Percentiles rank a stretch among this genome's conserved stretches.
phyloP scores from a whole-genome alignment of 2,329 filamentous ascomycete species.

The Penicillium fuscoglaucum region DNA sequence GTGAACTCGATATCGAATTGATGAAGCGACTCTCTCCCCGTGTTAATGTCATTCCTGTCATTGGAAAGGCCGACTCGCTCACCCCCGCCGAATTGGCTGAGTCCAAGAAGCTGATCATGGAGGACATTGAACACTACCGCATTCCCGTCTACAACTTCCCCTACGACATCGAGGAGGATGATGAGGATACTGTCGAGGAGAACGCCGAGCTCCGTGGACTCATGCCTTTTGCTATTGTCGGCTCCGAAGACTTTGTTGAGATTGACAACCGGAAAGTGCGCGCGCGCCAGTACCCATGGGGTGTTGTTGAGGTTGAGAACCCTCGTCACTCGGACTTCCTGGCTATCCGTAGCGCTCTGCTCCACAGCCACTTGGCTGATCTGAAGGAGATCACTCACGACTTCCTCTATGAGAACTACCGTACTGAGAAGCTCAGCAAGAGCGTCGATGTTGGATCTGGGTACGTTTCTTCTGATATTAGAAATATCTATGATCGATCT shows the following conservation, averaged over 20 bases:
- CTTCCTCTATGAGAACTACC: slow-evolving; percentile 99
- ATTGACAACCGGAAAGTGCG: slow-evolving; percentile 89
- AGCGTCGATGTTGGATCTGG: slow-evolving; percentile 87
- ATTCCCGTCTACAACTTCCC: slow-evolving; percentile 99
- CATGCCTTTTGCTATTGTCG: slow-evolving; percentile 99
- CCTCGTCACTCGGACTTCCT: slow-evolving; percentile 98
- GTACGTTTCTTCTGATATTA: slow-evolving; percentile 59
- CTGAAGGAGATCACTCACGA: slow-evolving; percentile 99
- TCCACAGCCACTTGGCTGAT: slow-evolving; percentile 97
- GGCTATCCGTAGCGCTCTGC: slow-evolving; percentile 90
- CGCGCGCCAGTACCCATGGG: slow-evolving; percentile 97
- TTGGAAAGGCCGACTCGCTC: slow-evolving; percentile 96
- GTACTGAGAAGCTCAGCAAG: slow-evolving; percentile 99
- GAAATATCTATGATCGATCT: slow-evolving; percentile 16
- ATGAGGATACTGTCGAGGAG: slow-evolving; percentile 98
- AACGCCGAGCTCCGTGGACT: slow-evolving; percentile 95
- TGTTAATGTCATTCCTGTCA: slow-evolving; percentile 98
- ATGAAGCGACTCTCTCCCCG: slow-evolving; percentile 99
- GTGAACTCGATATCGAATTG: slow-evolving; percentile 97
- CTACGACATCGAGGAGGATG: slow-evolving; percentile 98
- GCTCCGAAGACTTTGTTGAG: slow-evolving; percentile 92
- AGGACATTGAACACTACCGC: slow-evolving; percentile 99
- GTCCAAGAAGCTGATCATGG: slow-evolving; percentile 99
- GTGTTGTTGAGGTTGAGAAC: slow-evolving; percentile 98
- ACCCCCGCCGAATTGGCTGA: slow-evolving; percentile 95